A percentile compares a stretch with the other conserved stretches of the same genome.
Evolutionary conservation across 805 yeast species (phyloP).

Genomic region (Lipomyces japonicus): DNA sequence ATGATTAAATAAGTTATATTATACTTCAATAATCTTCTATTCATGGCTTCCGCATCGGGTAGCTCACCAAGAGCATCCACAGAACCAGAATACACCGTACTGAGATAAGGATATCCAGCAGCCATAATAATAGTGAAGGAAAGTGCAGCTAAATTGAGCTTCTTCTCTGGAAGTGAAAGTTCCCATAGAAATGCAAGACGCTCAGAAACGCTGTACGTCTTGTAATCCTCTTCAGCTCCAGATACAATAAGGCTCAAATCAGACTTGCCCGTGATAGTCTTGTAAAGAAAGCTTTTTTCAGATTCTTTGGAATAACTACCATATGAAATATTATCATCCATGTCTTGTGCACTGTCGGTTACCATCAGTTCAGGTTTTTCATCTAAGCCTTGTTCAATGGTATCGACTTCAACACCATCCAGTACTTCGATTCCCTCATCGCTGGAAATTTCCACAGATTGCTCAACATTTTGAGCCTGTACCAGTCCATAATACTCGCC

Average conservation of each 20-base stretch:
- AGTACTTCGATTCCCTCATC: constrained; percentile 9
- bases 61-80: constrained; percentile 37
- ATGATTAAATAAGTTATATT: constrained; percentile 40
- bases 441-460: constrained; percentile 12
- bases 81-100: constrained; percentile 42
- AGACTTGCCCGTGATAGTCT: constrained; percentile 20
- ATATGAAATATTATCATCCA: constrained; percentile 24
- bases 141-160: constrained; percentile 18
- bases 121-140: constrained; percentile 22
- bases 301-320: constrained; percentile 7
- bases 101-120: constrained; percentile 32
- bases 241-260: constrained; percentile 14
- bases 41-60: constrained; percentile 30
- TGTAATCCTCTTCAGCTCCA: constrained; percentile 1
- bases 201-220: constrained; percentile 10
- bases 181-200: constrained; percentile 13
- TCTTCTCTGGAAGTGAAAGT: constrained; percentile 14
- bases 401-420: constrained; percentile 15
- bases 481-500: constrained; percentile 34
- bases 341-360: constrained; percentile 2
- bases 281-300: constrained; percentile 6
- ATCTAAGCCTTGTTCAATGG: constrained; percentile 16
- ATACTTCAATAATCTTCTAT: constrained; percentile 40
- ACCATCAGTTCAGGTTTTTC: constrained; percentile 22
- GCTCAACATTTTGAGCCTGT: constrained; percentile 31